Evolutionary conservation across 768 basidiomycete genomes (phyloP), one percentile per base, ranked within the genome.

Genomic region (Nidularia pulvinata): DNA sequence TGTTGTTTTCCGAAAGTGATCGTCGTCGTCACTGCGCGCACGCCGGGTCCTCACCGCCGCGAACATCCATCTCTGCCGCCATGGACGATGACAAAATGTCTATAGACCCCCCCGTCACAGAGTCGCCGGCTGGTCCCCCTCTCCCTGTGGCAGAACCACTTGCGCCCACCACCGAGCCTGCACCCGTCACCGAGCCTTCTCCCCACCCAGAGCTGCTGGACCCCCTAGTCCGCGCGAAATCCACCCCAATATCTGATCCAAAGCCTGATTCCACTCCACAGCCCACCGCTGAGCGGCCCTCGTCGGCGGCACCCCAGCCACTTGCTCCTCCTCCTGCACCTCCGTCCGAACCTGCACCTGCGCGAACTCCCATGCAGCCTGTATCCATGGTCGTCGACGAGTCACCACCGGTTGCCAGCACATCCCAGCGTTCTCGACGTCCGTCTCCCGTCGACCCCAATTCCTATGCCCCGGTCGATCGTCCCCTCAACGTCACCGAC

Each of bases 401-500:
- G 43, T 49, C 33, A 22, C 37, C 60, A 32, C 48, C 55, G 39
- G 51, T 3, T 19, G 16, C 35, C n/a, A 35, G 19, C 5, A n/a
- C 51, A 7, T 42, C 60, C 11, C 60, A 59, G 22, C 59, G 58
- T 51, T 65, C 65, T 22, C 50, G 57, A 30, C 42, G 46, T 30
- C 30, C 55, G 43, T 65, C 64, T 30, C 68, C 65, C 13, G 55
- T 63, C 32, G 73, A 73, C 50, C 52, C 69, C n/a, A 68, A 70
- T 33, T 61, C 45, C 45, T 63, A 69, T 46, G 48, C 66, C 4
- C 63, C 71, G 2, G 46, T 65, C 9, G 75, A 76, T 48, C 79
- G 92, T n/a, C 91, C 90, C 48, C 75, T 96, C 64, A 94, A 96
- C 64, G 94, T 96, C 57, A 86, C 89, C n/a, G 94, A 97, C 68